These are phyloP conservation scores for Dorcoceras hygrometricum DNA, from an alignment of 257 asterid species.

Conservation along the genomic window DNA sequence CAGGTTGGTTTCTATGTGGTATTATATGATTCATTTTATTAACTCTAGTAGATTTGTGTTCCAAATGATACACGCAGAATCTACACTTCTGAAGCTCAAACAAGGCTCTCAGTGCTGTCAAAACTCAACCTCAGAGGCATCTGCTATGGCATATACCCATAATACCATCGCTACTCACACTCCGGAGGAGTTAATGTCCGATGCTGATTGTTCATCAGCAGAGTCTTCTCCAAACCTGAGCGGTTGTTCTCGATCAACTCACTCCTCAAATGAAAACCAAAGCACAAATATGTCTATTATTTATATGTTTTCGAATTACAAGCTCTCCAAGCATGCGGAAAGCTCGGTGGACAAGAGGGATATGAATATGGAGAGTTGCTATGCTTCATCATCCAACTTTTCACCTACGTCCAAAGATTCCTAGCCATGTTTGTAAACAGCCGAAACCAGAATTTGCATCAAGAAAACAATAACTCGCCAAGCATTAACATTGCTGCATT, in stretches of 20 bases:
- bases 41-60: conserved; percentile 1
- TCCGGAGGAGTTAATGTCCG: conserved; percentile 25
- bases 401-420: conserved; percentile 29
- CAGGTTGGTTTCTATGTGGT: no score
- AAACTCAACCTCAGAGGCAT: conserved; percentile 29
- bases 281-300: conserved; percentile 48
- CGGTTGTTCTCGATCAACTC: conserved; percentile 28
- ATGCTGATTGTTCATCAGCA: conserved; percentile 32
- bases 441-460: not conserved
- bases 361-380: conserved; percentile 28
- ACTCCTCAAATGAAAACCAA: conserved; percentile 26
- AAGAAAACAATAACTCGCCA: not conserved
- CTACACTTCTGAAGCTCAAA: conserved; percentile 69
- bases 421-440: conserved; percentile 7
- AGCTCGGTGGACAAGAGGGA: conserved; percentile 26
- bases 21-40: not conserved
- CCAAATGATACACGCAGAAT: conserved; percentile 49
- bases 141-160: conserved; percentile 21
- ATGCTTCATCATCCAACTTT: conserved; percentile 21
- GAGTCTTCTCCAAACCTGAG: conserved; percentile 29
- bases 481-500: not conserved
- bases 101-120: conserved; percentile 59
- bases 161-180: conserved; percentile 30
- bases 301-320: conserved; percentile 56
- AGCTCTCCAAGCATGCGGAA: conserved; percentile 27